A percentile compares a stretch with the other conserved stretches of the same genome.
Evolutionary conservation across 306 rosid genomes (phyloP).

Genomic region (Prinsepia uniflora): DNA sequence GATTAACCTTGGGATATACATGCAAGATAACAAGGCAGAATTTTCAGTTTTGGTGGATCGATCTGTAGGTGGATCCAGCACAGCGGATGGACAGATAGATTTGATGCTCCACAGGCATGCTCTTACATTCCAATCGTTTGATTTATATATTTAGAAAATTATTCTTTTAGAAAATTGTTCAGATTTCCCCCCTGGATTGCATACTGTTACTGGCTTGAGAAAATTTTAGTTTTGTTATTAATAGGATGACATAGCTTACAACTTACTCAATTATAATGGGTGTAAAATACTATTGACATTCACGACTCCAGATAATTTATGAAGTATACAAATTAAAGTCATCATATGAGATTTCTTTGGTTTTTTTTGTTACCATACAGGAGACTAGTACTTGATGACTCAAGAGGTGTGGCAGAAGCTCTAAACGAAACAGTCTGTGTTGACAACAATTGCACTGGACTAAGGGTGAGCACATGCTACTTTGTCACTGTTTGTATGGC

Average conservation of each 20-base stretch:
- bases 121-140: not conserved
- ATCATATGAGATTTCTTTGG: slow-evolving; percentile 1
- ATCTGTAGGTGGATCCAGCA: slow-evolving; percentile 44
- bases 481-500: not conserved
- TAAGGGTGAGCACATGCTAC: slow-evolving; percentile 50
- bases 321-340: not conserved
- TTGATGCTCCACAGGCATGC: slow-evolving; percentile 52
- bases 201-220: no score
- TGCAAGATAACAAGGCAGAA: slow-evolving; percentile 39
- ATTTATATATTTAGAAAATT: no score
- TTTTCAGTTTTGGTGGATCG: slow-evolving; percentile 58
- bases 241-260: no score
- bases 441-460: slow-evolving; percentile 56
- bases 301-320: not conserved
- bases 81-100: slow-evolving; percentile 49
- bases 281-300: not conserved
- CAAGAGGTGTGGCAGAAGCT: slow-evolving; percentile 84
- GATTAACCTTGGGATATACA: slow-evolving; percentile 52
- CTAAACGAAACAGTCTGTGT: slow-evolving; percentile 82
- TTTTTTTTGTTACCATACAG: slow-evolving; percentile 35
- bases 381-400: slow-evolving; percentile 78
- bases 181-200: no score
- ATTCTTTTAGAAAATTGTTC: no score
- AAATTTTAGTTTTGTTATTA: no score
- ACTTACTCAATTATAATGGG: no score